Evolutionary conservation across 495 filamentous ascomycete genomes (phyloP).

Genomic region (Durotheca rogersii): DNA sequence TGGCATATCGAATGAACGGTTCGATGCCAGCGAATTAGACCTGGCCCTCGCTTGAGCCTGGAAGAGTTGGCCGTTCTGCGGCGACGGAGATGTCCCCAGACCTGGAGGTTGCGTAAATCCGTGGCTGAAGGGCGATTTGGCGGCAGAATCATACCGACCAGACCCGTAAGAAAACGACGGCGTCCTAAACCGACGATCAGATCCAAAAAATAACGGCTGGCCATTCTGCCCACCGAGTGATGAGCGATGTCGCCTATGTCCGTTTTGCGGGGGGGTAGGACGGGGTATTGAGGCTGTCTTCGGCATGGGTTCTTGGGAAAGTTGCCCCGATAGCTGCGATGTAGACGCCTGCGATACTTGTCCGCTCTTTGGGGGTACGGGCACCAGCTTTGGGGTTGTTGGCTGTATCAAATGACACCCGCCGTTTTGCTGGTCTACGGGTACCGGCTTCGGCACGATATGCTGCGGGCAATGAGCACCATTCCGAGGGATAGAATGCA

Average conservation of each 20-base stretch:
- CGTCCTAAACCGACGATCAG: constrained; percentile 33
- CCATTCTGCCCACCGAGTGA: constrained; percentile 28
- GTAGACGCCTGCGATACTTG: constrained; percentile 6
- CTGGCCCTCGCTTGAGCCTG: constrained; percentile 35
- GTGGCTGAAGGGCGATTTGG: constrained; percentile 36
- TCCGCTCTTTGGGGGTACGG: not conserved
- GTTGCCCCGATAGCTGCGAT: constrained; percentile 17
- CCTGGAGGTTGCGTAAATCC: constrained; percentile 35
- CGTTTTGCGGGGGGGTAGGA: constrained; percentile 24
- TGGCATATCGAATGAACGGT: constrained; percentile 34
- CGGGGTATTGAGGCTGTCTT: constrained; percentile 22
- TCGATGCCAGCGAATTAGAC: constrained; percentile 35
- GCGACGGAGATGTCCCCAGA: constrained; percentile 34
- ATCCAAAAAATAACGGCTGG: constrained; percentile 26
- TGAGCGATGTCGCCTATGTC: constrained; percentile 31
- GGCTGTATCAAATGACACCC: constrained; percentile 11
- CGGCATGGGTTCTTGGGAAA: constrained; percentile 15
- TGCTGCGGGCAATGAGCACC: constrained; percentile 8
- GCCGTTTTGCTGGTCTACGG: not conserved
- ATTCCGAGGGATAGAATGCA: constrained; percentile 1
- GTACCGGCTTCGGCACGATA: not conserved
- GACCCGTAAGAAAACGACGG: constrained; percentile 37
- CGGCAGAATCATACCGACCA: constrained; percentile 26
- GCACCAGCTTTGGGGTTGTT: constrained; percentile 14
- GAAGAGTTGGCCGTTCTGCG: constrained; percentile 35